phyloP scores from a whole-genome alignment of 2,329 filamentous ascomycete genomes.

The Bertia moriformis region DNA sequence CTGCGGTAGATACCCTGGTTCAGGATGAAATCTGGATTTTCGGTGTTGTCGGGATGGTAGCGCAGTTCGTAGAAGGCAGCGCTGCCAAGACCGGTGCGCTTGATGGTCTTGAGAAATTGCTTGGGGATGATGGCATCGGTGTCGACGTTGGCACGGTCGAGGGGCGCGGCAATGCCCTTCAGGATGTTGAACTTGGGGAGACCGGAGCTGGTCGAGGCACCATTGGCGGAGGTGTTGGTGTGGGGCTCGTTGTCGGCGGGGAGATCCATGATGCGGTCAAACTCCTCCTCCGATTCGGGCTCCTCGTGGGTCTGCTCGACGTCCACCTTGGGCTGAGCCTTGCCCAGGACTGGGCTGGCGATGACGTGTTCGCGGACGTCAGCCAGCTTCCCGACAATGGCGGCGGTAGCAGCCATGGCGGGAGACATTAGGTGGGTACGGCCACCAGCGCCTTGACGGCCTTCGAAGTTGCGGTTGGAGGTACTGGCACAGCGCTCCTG shows the following conservation, averaged over 20 bases:
- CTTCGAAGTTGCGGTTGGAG: slow-evolving; percentile 95
- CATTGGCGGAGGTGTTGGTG: slow-evolving; percentile 41
- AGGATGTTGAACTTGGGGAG: slow-evolving; percentile 73
- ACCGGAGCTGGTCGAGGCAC: slow-evolving; percentile 32
- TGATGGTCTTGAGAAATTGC: slow-evolving; percentile 98
- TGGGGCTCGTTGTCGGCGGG: slow-evolving; percentile 49
- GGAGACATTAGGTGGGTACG: slow-evolving; percentile 94
- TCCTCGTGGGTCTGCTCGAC: slow-evolving; percentile 34
- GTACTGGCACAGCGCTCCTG: slow-evolving; percentile 89
- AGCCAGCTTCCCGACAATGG: slow-evolving; percentile 76
- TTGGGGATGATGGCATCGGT: slow-evolving; percentile 99
- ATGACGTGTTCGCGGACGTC: slow-evolving; percentile 72
- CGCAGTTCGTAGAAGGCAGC: slow-evolving; percentile 80
- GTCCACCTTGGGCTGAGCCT: slow-evolving; percentile 31
- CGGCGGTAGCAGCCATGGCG: slow-evolving; percentile 86
- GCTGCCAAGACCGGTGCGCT: slow-evolving; percentile 79
- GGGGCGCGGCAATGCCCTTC: slow-evolving; percentile 73
- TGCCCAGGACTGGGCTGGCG: slow-evolving; percentile 17
- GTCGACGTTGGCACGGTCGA: slow-evolving; percentile 83
- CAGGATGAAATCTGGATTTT: slow-evolving; percentile 72
- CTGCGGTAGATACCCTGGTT: slow-evolving; percentile 77
- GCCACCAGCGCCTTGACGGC: slow-evolving; percentile 79
- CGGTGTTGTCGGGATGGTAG: slow-evolving; percentile 57
- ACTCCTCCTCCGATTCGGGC: slow-evolving; percentile 14
- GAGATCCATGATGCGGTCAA: slow-evolving; percentile 37